A percentile compares a stretch with the other conserved stretches of the same genome.
phyloP scores from a whole-genome alignment of 192 early-diverging fungal species.

The Coemansia sp. region DNA sequence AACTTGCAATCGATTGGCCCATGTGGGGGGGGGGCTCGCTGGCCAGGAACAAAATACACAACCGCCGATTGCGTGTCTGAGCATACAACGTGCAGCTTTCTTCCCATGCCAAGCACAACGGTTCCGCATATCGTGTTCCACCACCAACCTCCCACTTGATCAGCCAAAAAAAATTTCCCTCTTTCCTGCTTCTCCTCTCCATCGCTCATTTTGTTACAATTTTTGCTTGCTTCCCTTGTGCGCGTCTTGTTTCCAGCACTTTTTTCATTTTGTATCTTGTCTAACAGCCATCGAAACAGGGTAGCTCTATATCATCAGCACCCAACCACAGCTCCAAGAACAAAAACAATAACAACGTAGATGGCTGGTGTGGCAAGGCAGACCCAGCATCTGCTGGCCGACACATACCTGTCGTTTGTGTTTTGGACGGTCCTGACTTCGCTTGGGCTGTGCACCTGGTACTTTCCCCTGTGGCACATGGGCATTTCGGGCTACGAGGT shows the following conservation, averaged over 20 bases:
- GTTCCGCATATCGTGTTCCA: too few relatives aligned
- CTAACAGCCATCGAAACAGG: too few relatives aligned
- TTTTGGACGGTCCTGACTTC: conserved; percentile 85
- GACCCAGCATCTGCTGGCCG: conserved; percentile 59
- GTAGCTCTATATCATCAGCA: not conserved
- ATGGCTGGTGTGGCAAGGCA: conserved; percentile 8
- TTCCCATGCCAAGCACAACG: too few relatives aligned
- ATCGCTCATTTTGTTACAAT: too few relatives aligned
- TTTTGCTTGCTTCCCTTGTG: too few relatives aligned
- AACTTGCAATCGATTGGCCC: not conserved
- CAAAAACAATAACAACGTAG: not conserved
- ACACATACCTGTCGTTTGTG: conserved; percentile 74
- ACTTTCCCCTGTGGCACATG: conserved; percentile 87
- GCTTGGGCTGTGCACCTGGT: conserved; percentile 72
- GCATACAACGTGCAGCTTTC: too few relatives aligned
- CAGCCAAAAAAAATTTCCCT: too few relatives aligned
- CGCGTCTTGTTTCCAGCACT: too few relatives aligned
- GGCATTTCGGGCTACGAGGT: conserved; percentile 81
- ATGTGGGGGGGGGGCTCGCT: not conserved
- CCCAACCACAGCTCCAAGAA: not conserved
- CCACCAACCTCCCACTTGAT: too few relatives aligned
- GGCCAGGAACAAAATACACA: not conserved
- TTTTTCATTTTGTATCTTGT: too few relatives aligned
- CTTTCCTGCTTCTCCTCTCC: too few relatives aligned
- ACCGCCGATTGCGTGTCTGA: too few relatives aligned